Conservation (phyloP, 371 early-diverging fungal species). For the Syncephalastrum racemosum region DNA sequence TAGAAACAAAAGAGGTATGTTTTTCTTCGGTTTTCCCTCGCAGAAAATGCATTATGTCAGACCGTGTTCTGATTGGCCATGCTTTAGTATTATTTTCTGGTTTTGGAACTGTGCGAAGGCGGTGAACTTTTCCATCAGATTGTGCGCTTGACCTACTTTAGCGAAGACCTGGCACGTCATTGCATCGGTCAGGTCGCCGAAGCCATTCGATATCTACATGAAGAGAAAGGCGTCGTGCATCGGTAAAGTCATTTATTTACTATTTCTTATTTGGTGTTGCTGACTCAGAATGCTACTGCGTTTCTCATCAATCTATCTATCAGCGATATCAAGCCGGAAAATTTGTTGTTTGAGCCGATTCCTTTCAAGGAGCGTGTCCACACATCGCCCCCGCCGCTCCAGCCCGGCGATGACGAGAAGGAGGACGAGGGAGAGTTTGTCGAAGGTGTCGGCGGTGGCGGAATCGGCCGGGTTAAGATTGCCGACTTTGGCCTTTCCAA, state of each 20-base stretch:
- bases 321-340: slow-evolving; percentile 96
- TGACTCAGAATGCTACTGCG: too few species aligned
- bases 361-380: slow-evolving; percentile 60
- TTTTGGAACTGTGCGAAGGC: slow-evolving; percentile 71
- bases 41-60: slow-evolving; percentile 1
- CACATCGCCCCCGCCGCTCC: slow-evolving; percentile 38
- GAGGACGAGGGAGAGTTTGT: slow-evolving; percentile 61
- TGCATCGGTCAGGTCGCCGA: slow-evolving; percentile 85
- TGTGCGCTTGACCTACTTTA: slow-evolving; percentile 75
- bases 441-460: slow-evolving; percentile 62
- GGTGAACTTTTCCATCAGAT: slow-evolving; percentile 88
- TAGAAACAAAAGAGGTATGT: slow-evolving; percentile 64
- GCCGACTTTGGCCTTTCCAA: slow-evolving; percentile 88
- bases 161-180: slow-evolving; percentile 73
- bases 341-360: slow-evolving; percentile 82
- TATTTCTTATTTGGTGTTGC: not conserved
- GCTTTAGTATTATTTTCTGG: slow-evolving; percentile 60
- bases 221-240: slow-evolving; percentile 83
- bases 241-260: slow-evolving; percentile 38
- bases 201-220: slow-evolving; percentile 86
- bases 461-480: slow-evolving; percentile 79
- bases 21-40: too few species aligned
- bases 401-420: slow-evolving; percentile 48
- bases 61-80: too few species aligned
- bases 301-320: too few species aligned